Conservation (phyloP, 192 early-diverging fungal species). For the Obelidium mucronatum region DNA sequence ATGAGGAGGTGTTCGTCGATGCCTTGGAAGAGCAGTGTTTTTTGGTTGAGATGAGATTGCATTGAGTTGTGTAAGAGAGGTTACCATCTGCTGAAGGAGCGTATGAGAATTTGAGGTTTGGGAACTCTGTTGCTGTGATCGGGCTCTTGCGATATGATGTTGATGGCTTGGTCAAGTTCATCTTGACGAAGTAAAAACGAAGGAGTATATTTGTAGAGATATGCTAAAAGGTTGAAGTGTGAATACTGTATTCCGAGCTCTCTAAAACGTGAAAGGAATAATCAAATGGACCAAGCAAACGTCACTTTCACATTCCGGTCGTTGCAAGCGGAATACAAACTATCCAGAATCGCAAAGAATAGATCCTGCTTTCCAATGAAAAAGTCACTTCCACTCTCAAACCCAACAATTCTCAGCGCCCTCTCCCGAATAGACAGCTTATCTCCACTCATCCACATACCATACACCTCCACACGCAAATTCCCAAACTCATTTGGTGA, state of each 20-base stretch:
- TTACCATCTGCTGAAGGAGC: conserved; percentile 3
- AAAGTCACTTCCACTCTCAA: conserved; percentile 20
- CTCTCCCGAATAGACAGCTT: conserved; percentile 13
- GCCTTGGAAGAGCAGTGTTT: too few species aligned
- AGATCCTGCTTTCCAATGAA: conserved; percentile 24
- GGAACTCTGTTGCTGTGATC: conserved; percentile 4
- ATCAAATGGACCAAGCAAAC: conserved; percentile 28
- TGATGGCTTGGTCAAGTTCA: too few species aligned
- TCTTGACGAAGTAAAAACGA: too few species aligned
- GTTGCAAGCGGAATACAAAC: not conserved
- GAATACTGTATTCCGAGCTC: too few species aligned
- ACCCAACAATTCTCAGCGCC: conserved; percentile 24
- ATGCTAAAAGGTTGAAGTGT: too few species aligned
- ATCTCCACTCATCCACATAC: conserved; percentile 28
- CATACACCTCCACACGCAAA: conserved; percentile 19
- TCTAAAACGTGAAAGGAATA: too few species aligned
- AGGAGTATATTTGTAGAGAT: too few species aligned
- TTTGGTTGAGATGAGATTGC: not conserved
- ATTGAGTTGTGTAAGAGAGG: not conserved
- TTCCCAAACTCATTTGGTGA: conserved; percentile 17
- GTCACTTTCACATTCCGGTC: conserved; percentile 7
- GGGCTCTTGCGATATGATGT: conserved; percentile 7
- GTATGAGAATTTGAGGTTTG: conserved; percentile 8
- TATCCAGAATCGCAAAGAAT: conserved; percentile 24
- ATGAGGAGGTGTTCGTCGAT: conserved; percentile 71